Evolutionary conservation across 331 rosid genomes (phyloP).

Genomic region (Acacia pycnantha): DNA sequence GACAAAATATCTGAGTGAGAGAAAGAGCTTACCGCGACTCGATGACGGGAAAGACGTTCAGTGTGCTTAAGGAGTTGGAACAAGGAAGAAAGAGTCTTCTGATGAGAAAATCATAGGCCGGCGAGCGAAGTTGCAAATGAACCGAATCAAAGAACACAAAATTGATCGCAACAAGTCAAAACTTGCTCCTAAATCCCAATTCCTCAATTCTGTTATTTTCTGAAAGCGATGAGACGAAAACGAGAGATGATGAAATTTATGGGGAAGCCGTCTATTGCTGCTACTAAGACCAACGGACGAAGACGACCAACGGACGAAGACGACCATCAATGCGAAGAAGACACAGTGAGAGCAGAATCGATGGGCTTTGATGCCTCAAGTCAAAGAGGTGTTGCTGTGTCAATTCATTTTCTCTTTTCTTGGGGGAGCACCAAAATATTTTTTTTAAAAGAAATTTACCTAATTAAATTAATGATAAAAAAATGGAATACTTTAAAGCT

Average conservation of each 20-base stretch:
- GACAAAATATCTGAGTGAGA: not conserved
- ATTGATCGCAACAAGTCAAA: not conserved
- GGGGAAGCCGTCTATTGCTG: not conserved
- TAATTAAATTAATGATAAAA: too few species aligned
- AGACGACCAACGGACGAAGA: not conserved
- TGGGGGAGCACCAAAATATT: too few species aligned
- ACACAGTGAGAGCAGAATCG: not conserved
- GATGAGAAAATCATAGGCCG: not conserved
- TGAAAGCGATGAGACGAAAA: not conserved
- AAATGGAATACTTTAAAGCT: too few species aligned
- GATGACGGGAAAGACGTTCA: not conserved
- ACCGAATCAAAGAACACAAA: not conserved
- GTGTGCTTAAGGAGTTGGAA: not conserved
- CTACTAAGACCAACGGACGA: not conserved
- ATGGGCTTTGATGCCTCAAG: not conserved
- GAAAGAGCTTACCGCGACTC: not conserved
- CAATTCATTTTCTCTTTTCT: not conserved
- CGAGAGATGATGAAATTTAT: not conserved
- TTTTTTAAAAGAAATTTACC: too few species aligned
- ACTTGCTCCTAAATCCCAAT: not conserved
- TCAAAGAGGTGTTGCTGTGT: not conserved
- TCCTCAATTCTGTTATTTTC: not conserved
- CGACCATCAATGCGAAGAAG: not conserved
- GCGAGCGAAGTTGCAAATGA: not conserved
- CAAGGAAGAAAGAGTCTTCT: not conserved